phyloP scores from a whole-genome alignment of 2,329 filamentous ascomycete species.

The Claviceps sp. region DNA sequence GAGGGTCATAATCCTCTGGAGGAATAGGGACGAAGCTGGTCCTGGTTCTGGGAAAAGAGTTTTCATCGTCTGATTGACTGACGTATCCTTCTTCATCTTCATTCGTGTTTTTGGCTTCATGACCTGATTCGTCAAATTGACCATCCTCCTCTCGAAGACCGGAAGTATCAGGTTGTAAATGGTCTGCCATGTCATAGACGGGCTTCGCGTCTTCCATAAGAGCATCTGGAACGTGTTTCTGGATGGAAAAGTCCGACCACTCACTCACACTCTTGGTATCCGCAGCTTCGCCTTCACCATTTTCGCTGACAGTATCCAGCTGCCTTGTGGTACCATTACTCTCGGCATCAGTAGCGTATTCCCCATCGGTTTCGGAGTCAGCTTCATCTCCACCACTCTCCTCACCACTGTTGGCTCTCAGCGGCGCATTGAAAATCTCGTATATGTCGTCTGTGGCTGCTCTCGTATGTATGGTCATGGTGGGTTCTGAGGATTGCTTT shows the following conservation, averaged over 20 bases:
- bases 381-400: slow-evolving; percentile 42
- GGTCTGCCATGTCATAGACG: slow-evolving; percentile 16
- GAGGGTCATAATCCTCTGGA: slow-evolving; percentile 75
- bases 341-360: slow-evolving; percentile 76
- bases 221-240: slow-evolving; percentile 50
- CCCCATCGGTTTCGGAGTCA: slow-evolving; percentile 57
- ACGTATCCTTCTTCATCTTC: slow-evolving; percentile 24
- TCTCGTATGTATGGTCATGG: slow-evolving; percentile 92
- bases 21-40: slow-evolving; percentile 66
- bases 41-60: slow-evolving; percentile 39
- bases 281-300: slow-evolving; percentile 33
- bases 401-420: slow-evolving; percentile 19
- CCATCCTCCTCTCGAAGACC: not conserved
- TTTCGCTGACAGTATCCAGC: slow-evolving; percentile 31
- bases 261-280: slow-evolving; percentile 57
- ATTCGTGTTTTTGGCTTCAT: slow-evolving; percentile 20
- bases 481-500: slow-evolving; percentile 67
- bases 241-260: slow-evolving; percentile 79
- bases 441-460: slow-evolving; percentile 97
- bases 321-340: slow-evolving; percentile 68
- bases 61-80: slow-evolving; percentile 26
- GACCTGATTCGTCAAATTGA: not conserved
- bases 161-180: not conserved
- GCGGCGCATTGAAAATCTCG: slow-evolving; percentile 84
- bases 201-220: slow-evolving; percentile 18